phyloP scores from a whole-genome alignment of 2,329 filamentous ascomycete species.

The Rhexocercosporidium sp. region DNA sequence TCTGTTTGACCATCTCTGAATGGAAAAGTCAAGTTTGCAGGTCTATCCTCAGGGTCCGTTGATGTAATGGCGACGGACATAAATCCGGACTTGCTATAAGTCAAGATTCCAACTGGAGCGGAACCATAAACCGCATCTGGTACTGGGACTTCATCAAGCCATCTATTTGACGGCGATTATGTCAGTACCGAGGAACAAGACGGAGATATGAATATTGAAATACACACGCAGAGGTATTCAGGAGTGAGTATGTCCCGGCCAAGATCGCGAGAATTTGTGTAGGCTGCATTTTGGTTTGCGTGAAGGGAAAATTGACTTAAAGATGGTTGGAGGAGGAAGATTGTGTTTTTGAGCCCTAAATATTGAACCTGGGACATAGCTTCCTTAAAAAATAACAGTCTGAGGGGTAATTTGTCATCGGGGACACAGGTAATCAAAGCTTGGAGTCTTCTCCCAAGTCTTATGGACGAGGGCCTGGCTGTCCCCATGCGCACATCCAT shows the following conservation, averaged over 20 bases:
- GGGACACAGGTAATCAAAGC: neutral
- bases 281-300: neutral
- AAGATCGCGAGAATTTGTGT: slow-evolving; percentile 2
- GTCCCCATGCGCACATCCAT: neutral
- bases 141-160: slow-evolving; percentile 7
- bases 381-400: neutral
- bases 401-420: neutral
- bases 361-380: neutral
- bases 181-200: neutral
- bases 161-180: neutral
- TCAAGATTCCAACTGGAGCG: neutral
- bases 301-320: neutral
- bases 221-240: slow-evolving; percentile 8
- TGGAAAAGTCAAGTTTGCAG: slow-evolving; percentile 2
- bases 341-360: neutral
- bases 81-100: slow-evolving; percentile 7
- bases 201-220: neutral
- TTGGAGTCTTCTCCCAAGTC: neutral
- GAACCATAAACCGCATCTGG: slow-evolving; percentile 10
- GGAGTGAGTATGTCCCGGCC: neutral
- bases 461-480: neutral
- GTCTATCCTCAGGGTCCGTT: neutral
- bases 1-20: slow-evolving; percentile 8
- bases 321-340: neutral
- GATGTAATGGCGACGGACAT: slow-evolving; percentile 5